phyloP scores from a whole-genome alignment of 2,329 filamentous ascomycete genomes.

The Coniochaeta sp. region DNA sequence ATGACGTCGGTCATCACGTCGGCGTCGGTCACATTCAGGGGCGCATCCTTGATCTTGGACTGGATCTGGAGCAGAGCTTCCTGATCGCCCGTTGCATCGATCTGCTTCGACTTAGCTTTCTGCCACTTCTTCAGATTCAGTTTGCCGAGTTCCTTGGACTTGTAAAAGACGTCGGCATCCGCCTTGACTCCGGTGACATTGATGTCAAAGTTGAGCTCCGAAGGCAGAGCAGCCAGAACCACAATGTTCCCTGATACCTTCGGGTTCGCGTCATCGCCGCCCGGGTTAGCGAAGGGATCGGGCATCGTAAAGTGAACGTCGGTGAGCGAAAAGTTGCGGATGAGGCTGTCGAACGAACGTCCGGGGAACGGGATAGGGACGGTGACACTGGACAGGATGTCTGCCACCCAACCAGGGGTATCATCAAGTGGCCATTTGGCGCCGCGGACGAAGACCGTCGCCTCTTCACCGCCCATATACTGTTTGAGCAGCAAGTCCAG shows the following conservation, averaged over 20 bases:
- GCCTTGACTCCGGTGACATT: constrained; percentile 72
- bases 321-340: constrained; percentile 80
- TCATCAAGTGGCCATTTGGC: constrained; percentile 57
- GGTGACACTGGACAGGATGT: constrained; percentile 73
- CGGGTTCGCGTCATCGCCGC: constrained; percentile 65
- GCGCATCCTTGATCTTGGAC: constrained; percentile 70
- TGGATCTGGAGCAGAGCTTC: constrained; percentile 64
- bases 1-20: constrained; percentile 75
- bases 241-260: constrained; percentile 77
- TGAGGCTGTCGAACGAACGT: constrained; percentile 70
- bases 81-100: constrained; percentile 49
- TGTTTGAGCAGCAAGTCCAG: constrained; percentile 73
- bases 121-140: constrained; percentile 81
- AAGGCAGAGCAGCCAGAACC: constrained; percentile 70
- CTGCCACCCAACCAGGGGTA: constrained; percentile 75
- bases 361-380: constrained; percentile 81
- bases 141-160: constrained; percentile 69
- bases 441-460: constrained; percentile 77
- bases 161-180: constrained; percentile 73
- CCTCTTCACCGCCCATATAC: constrained; percentile 74
- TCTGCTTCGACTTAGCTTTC: constrained; percentile 68
- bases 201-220: constrained; percentile 80
- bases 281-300: constrained; percentile 69
- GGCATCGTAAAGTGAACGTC: constrained; percentile 84
- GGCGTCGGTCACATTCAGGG: constrained; percentile 74